Conservation (phyloP, 2,329 filamentous ascomycete genomes). For the Phialophora macrospora region DNA sequence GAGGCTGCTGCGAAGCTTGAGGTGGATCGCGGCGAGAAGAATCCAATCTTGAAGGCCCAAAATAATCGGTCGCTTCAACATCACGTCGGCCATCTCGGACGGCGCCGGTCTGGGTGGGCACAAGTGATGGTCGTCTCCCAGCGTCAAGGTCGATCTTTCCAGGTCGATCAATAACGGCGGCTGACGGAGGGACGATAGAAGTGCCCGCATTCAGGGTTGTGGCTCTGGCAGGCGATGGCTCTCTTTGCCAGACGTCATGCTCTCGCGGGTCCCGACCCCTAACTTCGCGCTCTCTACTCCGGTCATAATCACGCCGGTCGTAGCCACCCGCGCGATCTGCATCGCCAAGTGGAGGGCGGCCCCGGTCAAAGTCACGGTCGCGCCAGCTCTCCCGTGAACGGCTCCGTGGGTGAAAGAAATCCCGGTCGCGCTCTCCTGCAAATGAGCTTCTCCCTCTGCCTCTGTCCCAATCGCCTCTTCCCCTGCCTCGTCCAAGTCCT, state of each 20-base stretch:
- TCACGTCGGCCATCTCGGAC: constrained; percentile 36
- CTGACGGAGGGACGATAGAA: constrained; percentile 26
- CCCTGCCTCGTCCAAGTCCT: constrained; percentile 49
- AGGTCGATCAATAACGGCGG: constrained; percentile 22
- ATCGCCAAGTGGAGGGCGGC: constrained; percentile 45
- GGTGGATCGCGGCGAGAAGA: constrained; percentile 28
- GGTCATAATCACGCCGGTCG: constrained; percentile 45
- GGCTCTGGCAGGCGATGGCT: constrained; percentile 45
- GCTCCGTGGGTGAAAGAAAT: constrained; percentile 51
- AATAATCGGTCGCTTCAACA: constrained; percentile 37
- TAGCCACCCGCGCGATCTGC: constrained; percentile 38
- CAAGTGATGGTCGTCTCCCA: constrained; percentile 28
- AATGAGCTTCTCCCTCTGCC: constrained; percentile 47
- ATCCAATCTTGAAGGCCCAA: constrained; percentile 29
- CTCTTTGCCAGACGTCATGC: constrained; percentile 47
- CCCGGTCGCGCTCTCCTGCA: constrained; percentile 51
- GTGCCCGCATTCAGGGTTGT: constrained; percentile 22
- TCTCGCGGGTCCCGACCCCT: constrained; percentile 40
- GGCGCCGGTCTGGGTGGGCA: constrained; percentile 24
- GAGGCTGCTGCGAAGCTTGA: constrained; percentile 26
- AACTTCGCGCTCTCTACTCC: constrained; percentile 43
- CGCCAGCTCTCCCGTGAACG: constrained; percentile 52
- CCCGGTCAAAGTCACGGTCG: constrained; percentile 49
- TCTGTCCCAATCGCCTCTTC: constrained; percentile 45
- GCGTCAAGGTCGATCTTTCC: constrained; percentile 33